Evolutionary conservation across 2,329 filamentous ascomycete species (phyloP), one percentile per base, ranked within the genome.

Genomic region (Ophiostoma himal-ulmi): DNA sequence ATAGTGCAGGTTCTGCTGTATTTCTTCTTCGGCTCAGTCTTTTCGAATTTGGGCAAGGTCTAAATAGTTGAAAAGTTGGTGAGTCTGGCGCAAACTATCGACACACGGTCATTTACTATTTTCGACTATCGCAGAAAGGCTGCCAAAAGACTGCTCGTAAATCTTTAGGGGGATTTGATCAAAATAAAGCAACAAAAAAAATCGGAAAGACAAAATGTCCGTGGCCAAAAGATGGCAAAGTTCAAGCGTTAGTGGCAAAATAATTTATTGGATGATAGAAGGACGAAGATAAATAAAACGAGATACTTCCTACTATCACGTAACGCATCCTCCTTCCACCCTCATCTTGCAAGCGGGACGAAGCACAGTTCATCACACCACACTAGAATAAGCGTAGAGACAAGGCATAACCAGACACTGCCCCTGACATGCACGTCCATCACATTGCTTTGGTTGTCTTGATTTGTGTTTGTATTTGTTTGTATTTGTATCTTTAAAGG

Each of bases 281-380:
- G 37, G 10, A 48, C 17, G 17, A 20, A 6, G 44, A 30, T 30
- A 30, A 30, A 30, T 30, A 8, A 48, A 48, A n/a, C 3, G 5
- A 39, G 2, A 20, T 48, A 7, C 5, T 8, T 48, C 20, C 44
- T 48, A 57, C 52, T 57, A 57, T 57, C 52, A 26, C 52, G 22
- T 26, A 57, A 26, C 6, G 44, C 44, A 48, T 48, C 44, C 44
- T 39, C 37, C n/a, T 48, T 7, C n/a, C 44, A n/a, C 10, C 44
- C 17, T 48, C 44, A 17, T 39, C 37, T 2, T 57, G 22, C 22
- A 11, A 57, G 22, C 52, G 52, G 52, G 22, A 57, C 3, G 52
- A 26, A 22, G 52, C 52, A 57, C 52, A 57, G 52, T 26, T 57
- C 52, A 57, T 57, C 52, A 57, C 52, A 57, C 52, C 52, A 57